These are phyloP conservation scores for Aspergillus luchuensis DNA, from an alignment of 2,329 filamentous ascomycete species.

Conservation along the genomic window DNA sequence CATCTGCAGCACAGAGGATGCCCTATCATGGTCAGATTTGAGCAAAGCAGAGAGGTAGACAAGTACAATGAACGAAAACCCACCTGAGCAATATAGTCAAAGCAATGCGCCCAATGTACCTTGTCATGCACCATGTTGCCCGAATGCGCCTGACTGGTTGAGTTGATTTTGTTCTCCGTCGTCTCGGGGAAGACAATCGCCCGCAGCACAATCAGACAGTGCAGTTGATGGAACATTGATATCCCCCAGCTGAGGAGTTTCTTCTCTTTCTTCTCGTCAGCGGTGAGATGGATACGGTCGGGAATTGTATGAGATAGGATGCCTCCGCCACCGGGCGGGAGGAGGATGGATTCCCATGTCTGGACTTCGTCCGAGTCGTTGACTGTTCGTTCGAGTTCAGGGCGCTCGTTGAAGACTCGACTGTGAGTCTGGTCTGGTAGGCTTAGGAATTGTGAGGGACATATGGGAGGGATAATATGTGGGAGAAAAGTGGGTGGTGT, in stretches of 20 bases:
- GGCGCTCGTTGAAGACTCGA: background rate
- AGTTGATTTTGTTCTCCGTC: constrained; percentile 6
- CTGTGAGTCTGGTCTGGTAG: background rate
- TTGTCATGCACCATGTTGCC: background rate
- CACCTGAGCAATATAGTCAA: constrained; percentile 24
- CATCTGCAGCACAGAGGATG: constrained; percentile 20
- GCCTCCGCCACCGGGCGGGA: constrained; percentile 9
- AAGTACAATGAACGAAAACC: background rate
- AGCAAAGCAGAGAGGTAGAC: background rate
- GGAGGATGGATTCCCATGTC: constrained; percentile 13
- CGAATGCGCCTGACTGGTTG: constrained; percentile 6
- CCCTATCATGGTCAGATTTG: background rate
- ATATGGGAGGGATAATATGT: background rate
- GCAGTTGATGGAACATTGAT: constrained; percentile 20
- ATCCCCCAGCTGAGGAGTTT: constrained; percentile 8
- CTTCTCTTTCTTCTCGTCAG: background rate
- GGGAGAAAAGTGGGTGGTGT: constrained; percentile 6
- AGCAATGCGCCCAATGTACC: constrained; percentile 22
- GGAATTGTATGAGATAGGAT: constrained; percentile 1
- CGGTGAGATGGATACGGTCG: background rate
- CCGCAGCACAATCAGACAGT: constrained; percentile 17
- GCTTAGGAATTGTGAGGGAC: background rate
- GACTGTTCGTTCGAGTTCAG: background rate
- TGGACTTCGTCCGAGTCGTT: background rate
- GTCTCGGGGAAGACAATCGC: constrained; percentile 14